phyloP scores from a whole-genome alignment of 208 protist genomes.

The Acanthamoeba culbertsoni region DNA sequence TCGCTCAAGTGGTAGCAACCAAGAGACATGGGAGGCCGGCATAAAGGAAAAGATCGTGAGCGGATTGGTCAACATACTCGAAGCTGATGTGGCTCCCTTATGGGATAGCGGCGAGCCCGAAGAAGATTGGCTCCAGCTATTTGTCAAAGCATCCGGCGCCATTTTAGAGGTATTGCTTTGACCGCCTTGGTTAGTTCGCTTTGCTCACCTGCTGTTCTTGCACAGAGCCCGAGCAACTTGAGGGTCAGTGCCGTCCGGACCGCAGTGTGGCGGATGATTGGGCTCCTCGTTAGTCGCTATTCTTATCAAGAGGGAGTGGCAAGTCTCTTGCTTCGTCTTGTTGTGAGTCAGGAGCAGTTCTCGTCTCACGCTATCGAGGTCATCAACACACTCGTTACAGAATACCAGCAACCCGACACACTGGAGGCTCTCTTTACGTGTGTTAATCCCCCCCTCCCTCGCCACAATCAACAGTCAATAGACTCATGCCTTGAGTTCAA shows the following conservation, averaged over 20 bases:
- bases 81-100: not conserved
- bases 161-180: not conserved
- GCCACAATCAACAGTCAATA: not conserved
- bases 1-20: not conserved
- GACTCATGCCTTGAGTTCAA: no score
- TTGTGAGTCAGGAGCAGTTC: not conserved
- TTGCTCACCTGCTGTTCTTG: not conserved
- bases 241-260: not conserved
- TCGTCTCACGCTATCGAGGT: not conserved
- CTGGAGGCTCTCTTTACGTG: not conserved
- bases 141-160: not conserved
- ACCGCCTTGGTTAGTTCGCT: not conserved
- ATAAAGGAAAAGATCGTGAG: constrained; percentile 42
- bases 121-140: not conserved
- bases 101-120: constrained; percentile 50
- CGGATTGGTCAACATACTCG: not conserved
- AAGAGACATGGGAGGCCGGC: not conserved
- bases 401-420: not conserved
- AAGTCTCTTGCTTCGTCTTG: not conserved
- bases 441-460: not conserved
- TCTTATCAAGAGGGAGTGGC: not conserved
- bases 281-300: not conserved
- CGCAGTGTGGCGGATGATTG: not conserved
- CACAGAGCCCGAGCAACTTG: not conserved
- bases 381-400: not conserved